phyloP scores from a whole-genome alignment of 2,329 filamentous ascomycete genomes.

The Malbranchea zuffiana region DNA sequence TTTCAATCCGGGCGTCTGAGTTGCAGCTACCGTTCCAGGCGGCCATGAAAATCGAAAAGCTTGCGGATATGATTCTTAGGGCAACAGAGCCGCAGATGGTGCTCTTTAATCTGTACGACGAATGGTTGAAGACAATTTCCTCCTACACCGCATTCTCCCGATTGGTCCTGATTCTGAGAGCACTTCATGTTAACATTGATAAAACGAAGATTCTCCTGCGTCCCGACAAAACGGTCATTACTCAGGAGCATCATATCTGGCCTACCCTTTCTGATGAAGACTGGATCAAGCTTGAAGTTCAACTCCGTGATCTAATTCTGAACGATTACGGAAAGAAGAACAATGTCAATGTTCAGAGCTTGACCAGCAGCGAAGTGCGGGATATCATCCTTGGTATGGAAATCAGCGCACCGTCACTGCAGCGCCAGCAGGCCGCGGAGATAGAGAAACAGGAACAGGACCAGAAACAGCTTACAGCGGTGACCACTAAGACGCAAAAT shows the following conservation, averaged over 20 bases:
- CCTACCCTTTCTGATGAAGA: slow-evolving; percentile 87
- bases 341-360: slow-evolving; percentile 94
- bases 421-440: slow-evolving; percentile 94
- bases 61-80: slow-evolving; percentile 96
- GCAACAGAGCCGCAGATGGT: slow-evolving; percentile 99
- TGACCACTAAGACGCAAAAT: slow-evolving; percentile 97
- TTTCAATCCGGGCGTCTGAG: slow-evolving; percentile 94
- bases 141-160: slow-evolving; percentile 98
- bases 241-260: slow-evolving; percentile 98
- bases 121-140: slow-evolving; percentile 97
- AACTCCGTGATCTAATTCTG: slow-evolving; percentile 85
- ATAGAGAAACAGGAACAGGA: slow-evolving; percentile 99
- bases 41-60: slow-evolving; percentile 98
- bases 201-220: slow-evolving; percentile 94
- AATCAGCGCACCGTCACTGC: slow-evolving; percentile 94
- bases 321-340: slow-evolving; percentile 99
- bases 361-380: slow-evolving; percentile 92
- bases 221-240: slow-evolving; percentile 96
- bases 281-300: slow-evolving; percentile 99
- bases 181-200: slow-evolving; percentile 93
- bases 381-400: slow-evolving; percentile 99
- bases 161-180: slow-evolving; percentile 82
- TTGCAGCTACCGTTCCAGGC: slow-evolving; percentile 97
- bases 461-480: slow-evolving; percentile 88
- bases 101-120: slow-evolving; percentile 95